Percentiles rank a stretch among this genome's conserved stretches.
Evolutionary conservation across 1,284 basidiomycete genomes (phyloP).

Genomic region (Boletus hoseneyae): DNA sequence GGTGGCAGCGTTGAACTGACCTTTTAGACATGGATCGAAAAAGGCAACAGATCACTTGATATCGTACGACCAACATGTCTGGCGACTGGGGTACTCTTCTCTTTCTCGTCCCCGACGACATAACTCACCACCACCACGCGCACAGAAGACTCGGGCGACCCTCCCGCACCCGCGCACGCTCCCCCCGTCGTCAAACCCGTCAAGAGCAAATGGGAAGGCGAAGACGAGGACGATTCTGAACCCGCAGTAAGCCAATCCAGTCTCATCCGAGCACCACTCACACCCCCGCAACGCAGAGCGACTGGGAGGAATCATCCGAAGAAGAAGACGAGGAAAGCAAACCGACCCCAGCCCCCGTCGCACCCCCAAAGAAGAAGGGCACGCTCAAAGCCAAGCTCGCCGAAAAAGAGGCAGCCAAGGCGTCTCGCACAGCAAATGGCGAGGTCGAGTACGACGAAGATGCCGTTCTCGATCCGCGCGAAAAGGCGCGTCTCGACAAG

Average conservation of each 20-base stretch:
- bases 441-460: conserved; percentile 68
- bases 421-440: conserved; percentile 38
- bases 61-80: conserved; percentile 32
- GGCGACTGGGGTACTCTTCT: conserved; percentile 40
- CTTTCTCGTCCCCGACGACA: conserved; percentile 1
- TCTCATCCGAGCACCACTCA: conserved; percentile 4
- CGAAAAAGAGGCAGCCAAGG: conserved; percentile 78
- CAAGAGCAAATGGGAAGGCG: conserved; percentile 78
- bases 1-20: no score
- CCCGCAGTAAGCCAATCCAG: conserved; percentile 45
- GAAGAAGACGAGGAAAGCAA: conserved; percentile 71
- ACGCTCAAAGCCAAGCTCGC: conserved; percentile 86
- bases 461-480: conserved; percentile 74
- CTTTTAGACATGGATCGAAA: conserved; percentile 3
- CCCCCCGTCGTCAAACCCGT: conserved; percentile 38
- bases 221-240: conserved; percentile 76
- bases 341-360: conserved; percentile 43
- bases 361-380: conserved; percentile 85
- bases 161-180: conserved; percentile 39
- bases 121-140: conserved; percentile 27
- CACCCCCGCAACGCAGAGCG: conserved; percentile 54
- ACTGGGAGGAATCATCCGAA: conserved; percentile 91
- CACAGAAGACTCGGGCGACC: conserved; percentile 50
- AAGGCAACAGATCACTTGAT: background rate
- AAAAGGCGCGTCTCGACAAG: conserved; percentile 70